Evolutionary conservation across 257 asterid genomes (phyloP).

Genomic region (Fraxinus americana): DNA sequence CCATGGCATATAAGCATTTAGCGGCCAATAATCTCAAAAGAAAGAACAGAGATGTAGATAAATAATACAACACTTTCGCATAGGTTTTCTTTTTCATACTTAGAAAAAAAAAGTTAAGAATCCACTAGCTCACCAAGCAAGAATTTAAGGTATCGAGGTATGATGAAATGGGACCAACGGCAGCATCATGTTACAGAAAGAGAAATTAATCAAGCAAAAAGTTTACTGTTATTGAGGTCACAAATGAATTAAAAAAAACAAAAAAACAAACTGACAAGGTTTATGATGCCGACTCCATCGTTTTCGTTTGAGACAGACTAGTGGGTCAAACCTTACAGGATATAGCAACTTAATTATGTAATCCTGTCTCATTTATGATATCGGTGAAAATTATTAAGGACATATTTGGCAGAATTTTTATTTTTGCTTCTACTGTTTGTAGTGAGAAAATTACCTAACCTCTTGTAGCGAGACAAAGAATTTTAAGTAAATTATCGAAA

Average conservation of each 20-base stretch:
- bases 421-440: constrained; percentile 1
- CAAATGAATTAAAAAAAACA: background rate
- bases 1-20: too few relatives aligned
- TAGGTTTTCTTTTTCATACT: constrained; percentile 3
- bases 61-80: constrained; percentile 18
- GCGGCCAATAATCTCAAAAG: constrained; percentile 31
- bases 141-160: background rate
- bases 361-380: constrained; percentile 27
- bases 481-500: too few relatives aligned
- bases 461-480: too few relatives aligned
- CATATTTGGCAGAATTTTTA: too few relatives aligned
- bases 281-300: constrained; percentile 28
- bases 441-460: background rate
- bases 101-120: background rate
- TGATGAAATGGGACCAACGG: background rate
- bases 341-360: constrained; percentile 31
- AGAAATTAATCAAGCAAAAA: background rate
- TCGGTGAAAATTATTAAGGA: constrained; percentile 30
- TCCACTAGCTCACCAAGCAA: background rate
- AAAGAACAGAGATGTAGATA: constrained; percentile 29
- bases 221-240: background rate
- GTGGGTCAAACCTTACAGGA: constrained; percentile 58
- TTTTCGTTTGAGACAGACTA: constrained; percentile 50
- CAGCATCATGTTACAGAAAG: background rate
- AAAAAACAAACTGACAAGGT: constrained; percentile 11